Evolutionary conservation across 352 stramenopile species (phyloP).

Genomic region (Plasmopara viticola): DNA sequence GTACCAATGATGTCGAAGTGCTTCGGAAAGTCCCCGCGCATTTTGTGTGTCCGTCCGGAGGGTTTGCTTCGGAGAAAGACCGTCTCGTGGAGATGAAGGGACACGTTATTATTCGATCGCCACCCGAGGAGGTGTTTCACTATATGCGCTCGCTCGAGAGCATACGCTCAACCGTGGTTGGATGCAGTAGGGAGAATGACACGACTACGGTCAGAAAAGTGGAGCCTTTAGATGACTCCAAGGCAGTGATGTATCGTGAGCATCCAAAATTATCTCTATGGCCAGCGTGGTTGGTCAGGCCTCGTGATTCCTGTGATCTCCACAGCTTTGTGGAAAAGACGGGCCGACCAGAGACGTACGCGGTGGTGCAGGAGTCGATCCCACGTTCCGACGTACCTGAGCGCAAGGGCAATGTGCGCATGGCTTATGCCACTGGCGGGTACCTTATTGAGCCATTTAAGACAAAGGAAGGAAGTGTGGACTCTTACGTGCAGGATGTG

Average conservation of each 20-base stretch:
- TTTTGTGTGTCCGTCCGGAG: conserved; percentile 20
- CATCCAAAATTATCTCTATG: conserved; percentile 68
- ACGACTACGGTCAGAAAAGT: conserved; percentile 38
- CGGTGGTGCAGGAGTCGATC: conserved; percentile 63
- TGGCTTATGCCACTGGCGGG: conserved; percentile 65
- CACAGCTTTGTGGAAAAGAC: conserved; percentile 72
- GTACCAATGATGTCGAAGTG: conserved; percentile 26
- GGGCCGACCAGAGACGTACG: conserved; percentile 51
- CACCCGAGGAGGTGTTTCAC: conserved; percentile 46
- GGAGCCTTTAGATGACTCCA: conserved; percentile 59
- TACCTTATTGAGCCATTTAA: conserved; percentile 47
- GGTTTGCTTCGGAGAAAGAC: conserved; percentile 29
- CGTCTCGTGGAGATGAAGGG: conserved; percentile 76
- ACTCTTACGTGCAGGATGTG: neutral
- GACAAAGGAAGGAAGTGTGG: conserved; percentile 14
- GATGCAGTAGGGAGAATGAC: conserved; percentile 26
- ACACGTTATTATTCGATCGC: conserved; percentile 36
- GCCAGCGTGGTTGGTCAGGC: conserved; percentile 74
- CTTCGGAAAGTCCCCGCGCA: conserved; percentile 34
- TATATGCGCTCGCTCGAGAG: conserved; percentile 59
- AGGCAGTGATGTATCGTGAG: conserved; percentile 61
- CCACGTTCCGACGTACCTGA: conserved; percentile 58
- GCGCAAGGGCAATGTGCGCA: conserved; percentile 59
- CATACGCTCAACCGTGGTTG: conserved; percentile 12
- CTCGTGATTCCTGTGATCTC: conserved; percentile 73